These are phyloP conservation scores for Sphaerulina musiva DNA, from an alignment of 2,329 filamentous ascomycete genomes.

Conservation along the genomic window DNA sequence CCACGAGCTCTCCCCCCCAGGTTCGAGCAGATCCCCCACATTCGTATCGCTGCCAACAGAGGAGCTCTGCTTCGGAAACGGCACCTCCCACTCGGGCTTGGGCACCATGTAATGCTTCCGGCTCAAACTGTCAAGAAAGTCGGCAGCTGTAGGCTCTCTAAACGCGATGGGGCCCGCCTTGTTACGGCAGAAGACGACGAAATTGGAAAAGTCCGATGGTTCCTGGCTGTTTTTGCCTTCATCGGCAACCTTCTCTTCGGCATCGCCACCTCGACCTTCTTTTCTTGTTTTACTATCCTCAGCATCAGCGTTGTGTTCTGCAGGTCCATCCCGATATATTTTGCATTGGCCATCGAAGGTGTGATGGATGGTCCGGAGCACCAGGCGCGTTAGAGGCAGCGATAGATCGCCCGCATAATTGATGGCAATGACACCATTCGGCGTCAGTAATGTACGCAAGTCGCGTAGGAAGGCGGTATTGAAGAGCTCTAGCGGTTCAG, in stretches of 20 bases:
- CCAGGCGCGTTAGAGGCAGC: slow-evolving; percentile 66
- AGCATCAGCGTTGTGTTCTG: slow-evolving; percentile 20
- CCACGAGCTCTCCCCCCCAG: slow-evolving; percentile 60
- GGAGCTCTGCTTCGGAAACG: slow-evolving; percentile 19
- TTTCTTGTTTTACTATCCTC: slow-evolving; percentile 15
- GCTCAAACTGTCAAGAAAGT: slow-evolving; percentile 58
- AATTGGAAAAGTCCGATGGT: slow-evolving; percentile 71
- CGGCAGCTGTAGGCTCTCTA: not conserved
- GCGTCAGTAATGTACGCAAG: slow-evolving; percentile 63
- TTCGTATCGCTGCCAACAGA: slow-evolving; percentile 20
- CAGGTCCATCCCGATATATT: slow-evolving; percentile 73
- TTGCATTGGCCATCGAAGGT: slow-evolving; percentile 80
- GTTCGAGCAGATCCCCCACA: slow-evolving; percentile 49
- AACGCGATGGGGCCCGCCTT: slow-evolving; percentile 32
- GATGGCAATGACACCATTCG: slow-evolving; percentile 74
- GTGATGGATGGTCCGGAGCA: slow-evolving; percentile 72
- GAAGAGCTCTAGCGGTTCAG: slow-evolving; percentile 82
- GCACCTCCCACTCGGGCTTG: slow-evolving; percentile 58
- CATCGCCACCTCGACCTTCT: not conserved
- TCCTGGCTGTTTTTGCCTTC: not conserved
- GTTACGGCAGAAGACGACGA: slow-evolving; percentile 90
- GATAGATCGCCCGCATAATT: slow-evolving; percentile 91
- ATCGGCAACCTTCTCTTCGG: not conserved
- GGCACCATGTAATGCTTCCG: slow-evolving; percentile 66
- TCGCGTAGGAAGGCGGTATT: slow-evolving; percentile 74